Evolutionary conservation across 352 stramenopile species (phyloP).

Genomic region (Ophiocytium majus): DNA sequence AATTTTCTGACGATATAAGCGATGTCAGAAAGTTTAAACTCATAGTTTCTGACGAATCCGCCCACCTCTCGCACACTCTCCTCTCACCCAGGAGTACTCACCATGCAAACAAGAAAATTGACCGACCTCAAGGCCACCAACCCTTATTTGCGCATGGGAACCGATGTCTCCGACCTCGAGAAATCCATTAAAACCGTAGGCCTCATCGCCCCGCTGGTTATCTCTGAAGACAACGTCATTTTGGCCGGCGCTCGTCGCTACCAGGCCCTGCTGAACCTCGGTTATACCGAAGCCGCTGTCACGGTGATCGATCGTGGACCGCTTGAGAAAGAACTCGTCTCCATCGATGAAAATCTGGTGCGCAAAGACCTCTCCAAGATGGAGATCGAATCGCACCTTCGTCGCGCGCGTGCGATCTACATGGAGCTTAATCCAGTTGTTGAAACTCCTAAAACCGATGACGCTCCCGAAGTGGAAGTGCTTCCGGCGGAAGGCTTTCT

Average conservation of each 20-base stretch:
- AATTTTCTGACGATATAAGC: too few relatives aligned
- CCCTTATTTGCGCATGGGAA: neutral
- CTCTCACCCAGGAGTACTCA: too few relatives aligned
- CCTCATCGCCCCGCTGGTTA: conserved; percentile 4
- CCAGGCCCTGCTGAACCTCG: conserved; percentile 11
- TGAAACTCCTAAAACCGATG: too few relatives aligned
- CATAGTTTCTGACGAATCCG: too few relatives aligned
- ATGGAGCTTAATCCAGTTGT: neutral
- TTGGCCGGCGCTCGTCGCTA: neutral
- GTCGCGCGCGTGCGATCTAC: neutral
- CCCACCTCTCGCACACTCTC: too few relatives aligned
- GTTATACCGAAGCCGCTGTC: neutral
- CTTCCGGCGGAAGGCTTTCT: neutral
- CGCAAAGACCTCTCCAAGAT: conserved; percentile 3
- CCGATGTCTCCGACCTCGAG: conserved; percentile 3
- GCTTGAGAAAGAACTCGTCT: conserved; percentile 1
- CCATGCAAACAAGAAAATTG: conserved; percentile 7
- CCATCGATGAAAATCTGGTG: conserved; percentile 4
- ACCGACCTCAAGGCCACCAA: conserved; percentile 5
- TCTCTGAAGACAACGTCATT: neutral
- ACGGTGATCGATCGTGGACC: neutral
- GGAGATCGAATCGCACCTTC: conserved; percentile 11
- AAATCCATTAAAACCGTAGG: conserved; percentile 3
- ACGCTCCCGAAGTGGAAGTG: conserved; percentile 11
- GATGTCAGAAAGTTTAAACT: too few relatives aligned